Evolutionary conservation across 306 rosid species (phyloP), one percentile per base, ranked within the genome.

Genomic region (Gleditsia sinensis): DNA sequence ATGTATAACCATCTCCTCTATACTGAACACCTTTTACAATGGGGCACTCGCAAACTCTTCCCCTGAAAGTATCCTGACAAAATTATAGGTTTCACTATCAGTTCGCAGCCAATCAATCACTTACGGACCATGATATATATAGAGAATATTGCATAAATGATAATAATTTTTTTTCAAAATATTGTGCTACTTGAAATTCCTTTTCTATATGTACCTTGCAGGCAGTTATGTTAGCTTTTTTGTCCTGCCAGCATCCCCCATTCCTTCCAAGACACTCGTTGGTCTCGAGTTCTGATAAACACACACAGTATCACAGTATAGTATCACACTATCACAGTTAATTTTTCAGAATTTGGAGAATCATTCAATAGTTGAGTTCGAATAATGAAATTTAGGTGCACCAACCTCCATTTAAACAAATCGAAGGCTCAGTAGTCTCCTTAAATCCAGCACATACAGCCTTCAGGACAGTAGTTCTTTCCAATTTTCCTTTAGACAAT

Each of bases 31-130:
- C 97, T 9, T 81, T 83, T 70, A 84, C 93, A 33, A 78, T 49
- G 51, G 99, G 99, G 81, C 99, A 94, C 84, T 94, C 93, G 1
- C 99, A 94, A 80, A 94, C 86, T 88, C 97, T 90, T 84, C 97
- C 99, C 83, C 99, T 78, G 61, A 92, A 94, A 27, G 99, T 94
- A 72, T 94, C 99, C 99, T 94, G 85, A 70, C 3, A 74, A 73
- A 42, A 57, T 39, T 17, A 36, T 51, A 6, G 34, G 23, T 62
- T 65, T 59, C 63, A n/a, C 24, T 2, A 37, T 37, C 68, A 62
- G 19, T 62, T 57, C 39, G 37, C 67, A 34, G 72, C 37, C 32
- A 74, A 36, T 19, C 19, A 64, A 19, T 30, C 39, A 72, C 56
- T 62, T 19, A 45, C 19, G 13, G 65, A 28, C 36, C 6, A 36